phyloP scores from a whole-genome alignment of 768 basidiomycete species.

The Serendipita sp. region DNA sequence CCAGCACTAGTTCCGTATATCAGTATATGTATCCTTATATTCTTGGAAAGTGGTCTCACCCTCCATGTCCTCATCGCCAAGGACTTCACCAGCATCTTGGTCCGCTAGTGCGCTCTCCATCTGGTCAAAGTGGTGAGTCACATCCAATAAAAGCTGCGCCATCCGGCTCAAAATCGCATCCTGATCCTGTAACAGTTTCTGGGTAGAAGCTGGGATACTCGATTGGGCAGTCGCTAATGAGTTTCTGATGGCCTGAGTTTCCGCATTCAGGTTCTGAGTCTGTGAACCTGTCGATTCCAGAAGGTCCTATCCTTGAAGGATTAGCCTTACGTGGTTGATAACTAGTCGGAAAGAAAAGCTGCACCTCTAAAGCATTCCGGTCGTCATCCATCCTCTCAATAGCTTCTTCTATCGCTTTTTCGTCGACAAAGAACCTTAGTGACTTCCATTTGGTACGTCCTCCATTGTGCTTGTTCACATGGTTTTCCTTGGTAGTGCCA shows the following conservation, averaged over 20 bases:
- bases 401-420: conserved; percentile 61
- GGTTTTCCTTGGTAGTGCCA: not conserved
- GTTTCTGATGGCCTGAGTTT: conserved; percentile 39
- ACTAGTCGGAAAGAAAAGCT: conserved; percentile 15
- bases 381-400: conserved; percentile 60
- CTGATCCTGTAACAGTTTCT: conserved; percentile 36
- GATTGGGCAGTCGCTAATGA: conserved; percentile 29
- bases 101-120: conserved; percentile 56
- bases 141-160: conserved; percentile 56
- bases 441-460: conserved; percentile 61
- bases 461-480: not conserved
- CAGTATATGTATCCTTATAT: too few species aligned
- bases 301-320: conserved; percentile 30
- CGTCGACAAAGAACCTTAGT: conserved; percentile 72
- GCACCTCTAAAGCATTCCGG: conserved; percentile 48
- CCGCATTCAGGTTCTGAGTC: conserved; percentile 41
- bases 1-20: conserved; percentile 41
- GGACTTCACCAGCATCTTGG: conserved; percentile 49
- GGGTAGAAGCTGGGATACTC: conserved; percentile 23
- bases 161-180: conserved; percentile 44
- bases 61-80: conserved; percentile 53
- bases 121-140: conserved; percentile 60
- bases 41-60: conserved; percentile 23
- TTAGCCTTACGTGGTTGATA: not conserved
- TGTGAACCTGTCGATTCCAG: conserved; percentile 49